Percentiles rank a stretch among this genome's conserved stretches.
Conservation (phyloP, 768 basidiomycete genomes). For the Podaxis sp. region DNA sequence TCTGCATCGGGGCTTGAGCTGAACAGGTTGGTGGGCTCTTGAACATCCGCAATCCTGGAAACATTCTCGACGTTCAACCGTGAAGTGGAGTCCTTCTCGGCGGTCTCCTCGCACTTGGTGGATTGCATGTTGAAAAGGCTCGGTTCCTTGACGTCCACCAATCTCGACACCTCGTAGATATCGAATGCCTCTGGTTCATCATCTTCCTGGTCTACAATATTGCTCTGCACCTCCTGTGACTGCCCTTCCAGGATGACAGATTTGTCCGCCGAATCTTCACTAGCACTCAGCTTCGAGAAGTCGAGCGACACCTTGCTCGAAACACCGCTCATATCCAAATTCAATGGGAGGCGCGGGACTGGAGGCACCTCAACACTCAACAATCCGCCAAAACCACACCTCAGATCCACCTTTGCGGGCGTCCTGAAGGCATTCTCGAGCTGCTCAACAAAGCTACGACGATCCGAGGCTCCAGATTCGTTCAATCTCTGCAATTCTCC, state of each 20-base stretch:
- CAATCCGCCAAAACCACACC: constrained; percentile 43
- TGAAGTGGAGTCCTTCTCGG: constrained; percentile 4
- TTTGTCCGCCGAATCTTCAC: constrained; percentile 18
- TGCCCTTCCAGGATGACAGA: constrained; percentile 16
- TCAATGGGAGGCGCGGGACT: constrained; percentile 48
- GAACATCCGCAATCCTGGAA: constrained; percentile 25
- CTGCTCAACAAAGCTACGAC: constrained; percentile 79
- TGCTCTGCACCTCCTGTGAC: constrained; percentile 16
- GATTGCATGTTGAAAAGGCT: constrained; percentile 18
- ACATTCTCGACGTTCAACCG: constrained; percentile 17
- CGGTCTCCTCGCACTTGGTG: constrained; percentile 15
- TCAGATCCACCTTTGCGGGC: constrained; percentile 66
- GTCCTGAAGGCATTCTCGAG: constrained; percentile 79
- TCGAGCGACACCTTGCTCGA: background rate
- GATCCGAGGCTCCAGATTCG: constrained; percentile 66
- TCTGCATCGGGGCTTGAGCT: constrained; percentile 25
- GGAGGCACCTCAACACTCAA: constrained; percentile 46
- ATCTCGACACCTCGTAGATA: constrained; percentile 26
- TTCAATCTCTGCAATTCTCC: constrained; percentile 71
- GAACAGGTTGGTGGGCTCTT: constrained; percentile 30
- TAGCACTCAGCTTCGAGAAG: background rate
- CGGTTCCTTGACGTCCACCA: constrained; percentile 33
- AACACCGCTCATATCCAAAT: background rate
- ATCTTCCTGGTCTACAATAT: constrained; percentile 8
- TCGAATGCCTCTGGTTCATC: constrained; percentile 22